Evolutionary conservation across 371 early-diverging fungal species (phyloP), one percentile per base, ranked within the genome.

Genomic region (Lichtheimia hyalospora): DNA sequence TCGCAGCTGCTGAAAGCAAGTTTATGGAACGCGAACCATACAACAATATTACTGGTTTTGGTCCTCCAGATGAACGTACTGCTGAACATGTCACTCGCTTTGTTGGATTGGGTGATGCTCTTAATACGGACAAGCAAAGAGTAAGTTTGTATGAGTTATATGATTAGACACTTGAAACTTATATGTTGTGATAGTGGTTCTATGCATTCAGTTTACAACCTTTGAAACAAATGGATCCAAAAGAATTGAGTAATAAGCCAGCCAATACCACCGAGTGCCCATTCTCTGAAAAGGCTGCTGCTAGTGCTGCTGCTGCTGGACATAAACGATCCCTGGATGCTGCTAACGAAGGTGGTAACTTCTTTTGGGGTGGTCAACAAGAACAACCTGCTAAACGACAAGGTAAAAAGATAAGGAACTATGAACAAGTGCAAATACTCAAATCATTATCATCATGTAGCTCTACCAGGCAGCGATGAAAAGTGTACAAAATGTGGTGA

Each of bases 21-120:
- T 95, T 94, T 64, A 92, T 83, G 61, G 95, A 97, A 73, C 77
- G 96, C 5, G 89, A 90, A 49, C 96, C 97, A 14, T 96, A 89
- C 72, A 72, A 67, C 52, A 91, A 93, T 66, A 69, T 66, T 48
- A 63, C 68, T 49, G 77, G 69, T 24, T 65, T 75, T 46, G 79
- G 73, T 12, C 69, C 58, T 10, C 55, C 62, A 52, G 39, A 87
- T 73, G 75, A 77, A 51, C 60, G 68, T 60, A 48, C 55, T 0
- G 86, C 82, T 0, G 69, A 68, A 16, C 89, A 90, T 67, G 87
- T 84, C 39, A 92, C 95, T 4, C 79, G 95, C 23, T 95, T 96
- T 62, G 84, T 96, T 64, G 92, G 92, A 1, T 69, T 96, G 25
- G 94, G 90, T 0, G 79, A 82, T 28, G 89, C 85, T n/a, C 79